Conservation (phyloP, 2,329 filamentous ascomycete genomes). For the Alternaria triticina region DNA sequence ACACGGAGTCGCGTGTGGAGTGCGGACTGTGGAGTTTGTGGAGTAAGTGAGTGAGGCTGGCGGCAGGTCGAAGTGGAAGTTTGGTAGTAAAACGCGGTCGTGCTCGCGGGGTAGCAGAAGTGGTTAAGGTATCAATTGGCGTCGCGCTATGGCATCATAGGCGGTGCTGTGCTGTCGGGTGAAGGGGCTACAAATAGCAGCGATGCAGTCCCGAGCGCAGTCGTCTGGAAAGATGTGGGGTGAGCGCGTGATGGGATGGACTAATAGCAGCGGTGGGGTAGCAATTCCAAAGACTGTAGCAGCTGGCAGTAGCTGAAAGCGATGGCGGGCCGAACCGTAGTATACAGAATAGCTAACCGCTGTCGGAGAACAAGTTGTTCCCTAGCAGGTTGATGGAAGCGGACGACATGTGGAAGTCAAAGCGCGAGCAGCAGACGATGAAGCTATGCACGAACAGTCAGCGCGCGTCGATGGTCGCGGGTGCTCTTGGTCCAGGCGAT, state of each 20-base stretch:
- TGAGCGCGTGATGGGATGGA: slow-evolving; percentile 24
- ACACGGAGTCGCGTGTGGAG: slow-evolving; percentile 13
- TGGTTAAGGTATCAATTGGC: slow-evolving; percentile 20
- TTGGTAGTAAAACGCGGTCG: slow-evolving; percentile 13
- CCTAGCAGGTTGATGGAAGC: slow-evolving; percentile 39
- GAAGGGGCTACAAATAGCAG: slow-evolving; percentile 12
- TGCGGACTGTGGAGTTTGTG: neutral
- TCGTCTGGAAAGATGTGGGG: slow-evolving; percentile 18
- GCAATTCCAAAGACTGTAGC: slow-evolving; percentile 21
- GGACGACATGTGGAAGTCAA: slow-evolving; percentile 45
- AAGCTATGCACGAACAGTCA: slow-evolving; percentile 34
- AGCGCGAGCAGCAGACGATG: slow-evolving; percentile 20
- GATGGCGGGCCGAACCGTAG: slow-evolving; percentile 34
- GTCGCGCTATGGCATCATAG: slow-evolving; percentile 30
- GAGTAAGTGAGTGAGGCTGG: slow-evolving; percentile 3
- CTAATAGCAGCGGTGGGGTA: slow-evolving; percentile 35
- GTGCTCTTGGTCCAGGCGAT: slow-evolving; percentile 27
- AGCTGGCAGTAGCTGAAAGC: slow-evolving; percentile 20
- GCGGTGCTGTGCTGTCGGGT: slow-evolving; percentile 11
- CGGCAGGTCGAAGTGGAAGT: neutral
- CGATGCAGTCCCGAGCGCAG: slow-evolving; percentile 12
- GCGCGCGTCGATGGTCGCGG: slow-evolving; percentile 43
- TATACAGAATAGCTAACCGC: slow-evolving; percentile 36
- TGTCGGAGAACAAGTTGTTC: slow-evolving; percentile 47
- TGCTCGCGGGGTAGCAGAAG: slow-evolving; percentile 27